phyloP scores from a whole-genome alignment of 352 stramenopile genomes.

The Plasmopara halstedii region DNA sequence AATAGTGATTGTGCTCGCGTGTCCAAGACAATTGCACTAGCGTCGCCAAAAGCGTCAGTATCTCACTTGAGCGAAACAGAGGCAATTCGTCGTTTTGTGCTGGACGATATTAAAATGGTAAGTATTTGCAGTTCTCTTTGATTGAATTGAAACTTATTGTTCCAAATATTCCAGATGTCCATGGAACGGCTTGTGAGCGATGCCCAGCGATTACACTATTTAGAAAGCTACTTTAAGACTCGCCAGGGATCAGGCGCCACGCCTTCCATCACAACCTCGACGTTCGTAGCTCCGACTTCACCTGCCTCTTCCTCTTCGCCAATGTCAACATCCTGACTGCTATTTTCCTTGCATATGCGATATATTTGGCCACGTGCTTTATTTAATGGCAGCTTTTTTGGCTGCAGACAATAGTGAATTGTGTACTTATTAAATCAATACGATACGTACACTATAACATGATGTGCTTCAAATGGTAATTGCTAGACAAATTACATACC shows the following conservation, averaged over 20 bases:
- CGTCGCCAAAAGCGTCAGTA: constrained; percentile 13
- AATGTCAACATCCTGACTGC: constrained; percentile 25
- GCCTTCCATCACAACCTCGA: constrained; percentile 11
- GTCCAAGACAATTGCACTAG: constrained; percentile 6
- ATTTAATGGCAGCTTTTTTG: constrained; percentile 20
- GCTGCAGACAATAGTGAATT: too few species aligned
- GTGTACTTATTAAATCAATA: too few species aligned
- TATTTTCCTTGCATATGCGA: constrained; percentile 19
- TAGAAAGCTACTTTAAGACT: constrained; percentile 54
- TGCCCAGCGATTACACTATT: constrained; percentile 60
- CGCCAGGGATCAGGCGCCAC: constrained; percentile 6
- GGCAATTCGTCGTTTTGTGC: constrained; percentile 47
- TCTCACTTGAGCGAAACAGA: constrained; percentile 58
- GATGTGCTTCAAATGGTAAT: too few species aligned
- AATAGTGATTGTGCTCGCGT: constrained; percentile 21
- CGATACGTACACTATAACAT: too few species aligned
- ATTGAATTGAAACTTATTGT: not conserved
- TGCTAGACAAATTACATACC: too few species aligned
- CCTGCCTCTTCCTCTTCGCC: constrained; percentile 16
- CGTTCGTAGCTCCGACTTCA: constrained; percentile 9
- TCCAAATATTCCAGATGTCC: constrained; percentile 40
- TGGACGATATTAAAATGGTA: constrained; percentile 66
- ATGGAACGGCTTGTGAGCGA: constrained; percentile 74
- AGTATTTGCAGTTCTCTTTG: not conserved
- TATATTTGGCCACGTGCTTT: constrained; percentile 29